These are phyloP conservation scores for Globisporangium echinulatum DNA, from an alignment of 352 stramenopile species.

Conservation along the genomic window DNA sequence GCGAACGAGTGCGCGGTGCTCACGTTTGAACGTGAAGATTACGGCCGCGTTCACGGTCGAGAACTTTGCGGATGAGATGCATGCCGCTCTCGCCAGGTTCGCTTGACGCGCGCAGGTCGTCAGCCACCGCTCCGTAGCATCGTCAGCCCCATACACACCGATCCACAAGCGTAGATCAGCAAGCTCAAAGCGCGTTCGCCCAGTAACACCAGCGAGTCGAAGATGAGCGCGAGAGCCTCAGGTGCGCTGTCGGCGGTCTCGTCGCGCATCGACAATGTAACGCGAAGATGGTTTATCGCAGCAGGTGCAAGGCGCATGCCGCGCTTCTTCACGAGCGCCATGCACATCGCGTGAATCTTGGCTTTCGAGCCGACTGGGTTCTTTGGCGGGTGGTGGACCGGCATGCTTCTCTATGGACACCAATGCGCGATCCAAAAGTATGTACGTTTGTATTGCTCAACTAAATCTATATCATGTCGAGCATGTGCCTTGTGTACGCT, in stretches of 20 bases:
- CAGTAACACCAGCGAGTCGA: not conserved
- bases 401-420: not conserved
- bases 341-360: not conserved
- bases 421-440: not conserved
- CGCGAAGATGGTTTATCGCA: not conserved
- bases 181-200: not conserved
- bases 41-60: conserved; percentile 5
- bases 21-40: conserved; percentile 5
- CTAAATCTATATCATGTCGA: not conserved
- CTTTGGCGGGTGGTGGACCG: not conserved
- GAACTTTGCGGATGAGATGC: conserved; percentile 4
- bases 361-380: not conserved
- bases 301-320: not conserved
- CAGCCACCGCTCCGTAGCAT: too few species aligned
- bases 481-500: not conserved
- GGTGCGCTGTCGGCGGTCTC: not conserved
- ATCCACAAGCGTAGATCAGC: not conserved
- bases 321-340: not conserved
- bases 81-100: not conserved
- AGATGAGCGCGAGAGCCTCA: not conserved
- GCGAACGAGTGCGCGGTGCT: conserved; percentile 3
- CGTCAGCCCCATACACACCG: not conserved
- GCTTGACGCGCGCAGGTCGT: not conserved
- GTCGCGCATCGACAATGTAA: not conserved
- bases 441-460: not conserved